Base-by-base conservation (phyloP, 257 asterid genomes). In the Rauvolfia tetraphylla region DNA sequence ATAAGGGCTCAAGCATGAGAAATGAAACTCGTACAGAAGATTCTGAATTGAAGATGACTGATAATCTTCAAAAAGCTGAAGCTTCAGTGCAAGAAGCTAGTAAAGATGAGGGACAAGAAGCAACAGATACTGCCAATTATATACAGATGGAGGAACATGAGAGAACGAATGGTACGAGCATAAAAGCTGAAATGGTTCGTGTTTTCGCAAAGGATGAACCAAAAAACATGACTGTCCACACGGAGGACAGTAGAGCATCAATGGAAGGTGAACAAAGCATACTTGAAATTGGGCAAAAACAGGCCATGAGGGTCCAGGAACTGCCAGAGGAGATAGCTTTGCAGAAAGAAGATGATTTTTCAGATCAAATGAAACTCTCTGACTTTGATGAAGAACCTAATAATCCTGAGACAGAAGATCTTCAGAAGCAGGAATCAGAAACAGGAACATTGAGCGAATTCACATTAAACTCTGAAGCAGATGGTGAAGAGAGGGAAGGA, bases 391-490 rank as follows among this genome's bases (percentile, higher is more conserved):
- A 54, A 49, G 74, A 75, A 51, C 72, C 66, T 49, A 66, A 80
- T 33, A 71, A 77, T 59, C 63, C 61, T 31, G 78, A 72, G 72
- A 66, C 33, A 71, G 78, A 81, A 67, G 79, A 59, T 79, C 71
- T 42, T 76, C 78, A 83, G 48, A 82, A 79, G 77, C 79, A 80
- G 54, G 82, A 78, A 68, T 25, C 70, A 71, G 82, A 82, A 75
- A 62, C 17, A 12, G 71, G 73, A 38, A 80, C 75, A 25, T 75
- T 79, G 2, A 76, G 57, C 6, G 77, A 74, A 62, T 59, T 81
- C 15, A 63, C 25, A 57, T 66, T 72, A 7, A 39, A 54, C 27
- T 74, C 48, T 38, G 74, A 75, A 67, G 78, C 72, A 69, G 76
- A 83, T 48, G 79, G 58, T 34, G 79, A 81, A 72, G 78, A 53